A percentile compares a stretch with the other conserved stretches of the same genome.
These are phyloP conservation scores for Aspergillus tamarii DNA, from an alignment of 2,329 filamentous ascomycete genomes.

Conservation along the genomic window DNA sequence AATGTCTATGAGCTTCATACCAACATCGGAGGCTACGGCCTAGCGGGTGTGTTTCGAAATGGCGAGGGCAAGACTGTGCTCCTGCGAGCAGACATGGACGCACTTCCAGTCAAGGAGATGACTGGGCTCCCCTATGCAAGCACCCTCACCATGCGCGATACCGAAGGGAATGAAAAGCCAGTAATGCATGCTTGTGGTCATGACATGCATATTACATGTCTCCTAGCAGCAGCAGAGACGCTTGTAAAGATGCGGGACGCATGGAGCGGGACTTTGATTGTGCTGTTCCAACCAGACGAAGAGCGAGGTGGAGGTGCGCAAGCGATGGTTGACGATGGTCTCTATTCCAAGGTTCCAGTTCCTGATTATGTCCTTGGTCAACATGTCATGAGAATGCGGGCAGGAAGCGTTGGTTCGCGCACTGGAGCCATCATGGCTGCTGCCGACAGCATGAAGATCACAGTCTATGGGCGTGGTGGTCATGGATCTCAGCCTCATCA, in stretches of 20 bases:
- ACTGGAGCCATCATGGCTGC: conserved; percentile 48
- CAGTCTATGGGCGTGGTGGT: conserved; percentile 61
- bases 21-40: conserved; percentile 51
- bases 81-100: conserved; percentile 55
- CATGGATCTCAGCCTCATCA: conserved; percentile 61
- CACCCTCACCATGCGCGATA: conserved; percentile 48
- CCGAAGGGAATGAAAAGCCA: conserved; percentile 55
- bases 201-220: conserved; percentile 62
- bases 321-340: conserved; percentile 64
- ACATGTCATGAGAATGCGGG: conserved; percentile 56
- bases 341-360: conserved; percentile 55
- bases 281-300: conserved; percentile 70
- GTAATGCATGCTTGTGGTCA: conserved; percentile 67
- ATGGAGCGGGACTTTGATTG: conserved; percentile 67
- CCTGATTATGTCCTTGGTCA: conserved; percentile 61
- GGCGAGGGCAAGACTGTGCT: conserved; percentile 50
- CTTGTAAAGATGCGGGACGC: conserved; percentile 47
- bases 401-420: conserved; percentile 44
- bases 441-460: conserved; percentile 53
- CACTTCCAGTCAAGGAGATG: conserved; percentile 52
- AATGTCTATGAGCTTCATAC: conserved; percentile 43
- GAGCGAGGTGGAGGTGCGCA: conserved; percentile 66
- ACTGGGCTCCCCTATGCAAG: conserved; percentile 55
- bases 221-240: conserved; percentile 57
- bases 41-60: conserved; percentile 49